phyloP scores from a whole-genome alignment of 192 early-diverging fungal species.

The Gorgonomyces haynaldii region DNA sequence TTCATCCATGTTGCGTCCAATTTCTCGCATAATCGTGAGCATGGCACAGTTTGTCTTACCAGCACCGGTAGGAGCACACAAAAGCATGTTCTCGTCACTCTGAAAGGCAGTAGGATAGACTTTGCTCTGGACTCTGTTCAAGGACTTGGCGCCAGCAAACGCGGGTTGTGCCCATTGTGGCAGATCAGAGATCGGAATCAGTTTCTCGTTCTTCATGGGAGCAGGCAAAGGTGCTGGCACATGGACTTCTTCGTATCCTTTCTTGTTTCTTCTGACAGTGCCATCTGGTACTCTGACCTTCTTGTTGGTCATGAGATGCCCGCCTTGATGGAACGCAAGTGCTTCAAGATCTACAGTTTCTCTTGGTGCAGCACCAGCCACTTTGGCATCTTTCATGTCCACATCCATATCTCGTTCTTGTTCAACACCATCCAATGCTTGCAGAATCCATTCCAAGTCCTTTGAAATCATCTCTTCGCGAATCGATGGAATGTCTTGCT shows the following conservation, averaged over 20 bases:
- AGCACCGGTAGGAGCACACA: slow-evolving; percentile 98
- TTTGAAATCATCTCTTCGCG: slow-evolving; percentile 67
- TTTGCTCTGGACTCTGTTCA: slow-evolving; percentile 87
- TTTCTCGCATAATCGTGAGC: slow-evolving; percentile 83
- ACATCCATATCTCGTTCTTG: slow-evolving; percentile 25
- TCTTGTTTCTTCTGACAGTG: slow-evolving; percentile 76
- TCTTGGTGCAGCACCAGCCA: slow-evolving; percentile 37
- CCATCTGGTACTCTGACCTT: slow-evolving; percentile 83
- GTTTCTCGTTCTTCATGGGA: slow-evolving; percentile 53
- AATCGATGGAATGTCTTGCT: slow-evolving; percentile 24
- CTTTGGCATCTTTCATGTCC: slow-evolving; percentile 8
- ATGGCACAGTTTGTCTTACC: slow-evolving; percentile 98
- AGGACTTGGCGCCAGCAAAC: slow-evolving; percentile 51
- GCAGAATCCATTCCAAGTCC: slow-evolving; percentile 42
- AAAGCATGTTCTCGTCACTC: slow-evolving; percentile 83
- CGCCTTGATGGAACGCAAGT: slow-evolving; percentile 82
- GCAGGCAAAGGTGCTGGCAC: slow-evolving; percentile 75
- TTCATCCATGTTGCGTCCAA: slow-evolving; percentile 66
- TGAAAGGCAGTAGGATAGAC: slow-evolving; percentile 80
- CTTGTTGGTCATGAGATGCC: slow-evolving; percentile 97
- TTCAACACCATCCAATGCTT: slow-evolving; percentile 52
- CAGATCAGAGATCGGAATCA: slow-evolving; percentile 51
- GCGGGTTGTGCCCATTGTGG: slow-evolving; percentile 72
- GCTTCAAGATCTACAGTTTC: slow-evolving; percentile 62
- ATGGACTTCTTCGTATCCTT: slow-evolving; percentile 90